Evolutionary conservation across 768 basidiomycete species (phyloP).

Genomic region (Boletus pseudo-olivaceus): DNA sequence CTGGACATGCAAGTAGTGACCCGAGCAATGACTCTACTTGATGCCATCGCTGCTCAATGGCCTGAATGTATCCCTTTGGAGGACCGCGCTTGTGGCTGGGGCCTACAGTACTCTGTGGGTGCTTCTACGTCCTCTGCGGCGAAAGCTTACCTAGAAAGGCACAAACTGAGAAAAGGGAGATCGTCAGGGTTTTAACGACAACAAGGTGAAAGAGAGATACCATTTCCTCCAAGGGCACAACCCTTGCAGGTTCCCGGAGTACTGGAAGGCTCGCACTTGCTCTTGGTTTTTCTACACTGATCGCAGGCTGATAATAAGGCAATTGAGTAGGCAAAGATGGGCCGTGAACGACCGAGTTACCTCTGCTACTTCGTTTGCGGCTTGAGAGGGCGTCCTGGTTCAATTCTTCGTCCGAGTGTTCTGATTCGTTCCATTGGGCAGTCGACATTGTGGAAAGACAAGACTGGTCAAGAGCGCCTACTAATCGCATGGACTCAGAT

Average conservation of each 20-base stretch:
- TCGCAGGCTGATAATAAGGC: constrained; percentile 60
- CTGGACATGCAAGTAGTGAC: constrained; percentile 69
- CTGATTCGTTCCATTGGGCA: constrained; percentile 52
- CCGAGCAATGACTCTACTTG: constrained; percentile 90
- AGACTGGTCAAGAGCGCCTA: constrained; percentile 2
- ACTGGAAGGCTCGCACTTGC: constrained; percentile 68
- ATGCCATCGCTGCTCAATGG: constrained; percentile 89
- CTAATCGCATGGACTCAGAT: constrained; percentile 6
- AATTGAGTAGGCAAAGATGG: constrained; percentile 13
- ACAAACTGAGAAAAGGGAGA: constrained; percentile 44
- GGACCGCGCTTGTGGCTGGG: constrained; percentile 82
- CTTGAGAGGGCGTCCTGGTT: constrained; percentile 39
- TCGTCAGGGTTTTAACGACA: constrained; percentile 9
- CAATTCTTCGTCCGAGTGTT: constrained; percentile 56
- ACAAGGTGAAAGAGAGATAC: constrained; percentile 32
- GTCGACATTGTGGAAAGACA: constrained; percentile 25
- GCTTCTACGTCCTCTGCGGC: not conserved
- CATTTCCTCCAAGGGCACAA: constrained; percentile 54
- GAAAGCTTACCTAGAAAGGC: constrained; percentile 54
- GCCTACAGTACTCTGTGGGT: constrained; percentile 38
- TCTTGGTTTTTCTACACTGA: constrained; percentile 84
- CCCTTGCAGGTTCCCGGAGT: constrained; percentile 58
- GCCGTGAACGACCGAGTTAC: constrained; percentile 29
- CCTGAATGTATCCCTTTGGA: constrained; percentile 89
- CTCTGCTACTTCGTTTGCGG: constrained; percentile 64